These are phyloP conservation scores for Colletotrichum sp. DNA, from an alignment of 2,329 filamentous ascomycete genomes.

Conservation along the genomic window DNA sequence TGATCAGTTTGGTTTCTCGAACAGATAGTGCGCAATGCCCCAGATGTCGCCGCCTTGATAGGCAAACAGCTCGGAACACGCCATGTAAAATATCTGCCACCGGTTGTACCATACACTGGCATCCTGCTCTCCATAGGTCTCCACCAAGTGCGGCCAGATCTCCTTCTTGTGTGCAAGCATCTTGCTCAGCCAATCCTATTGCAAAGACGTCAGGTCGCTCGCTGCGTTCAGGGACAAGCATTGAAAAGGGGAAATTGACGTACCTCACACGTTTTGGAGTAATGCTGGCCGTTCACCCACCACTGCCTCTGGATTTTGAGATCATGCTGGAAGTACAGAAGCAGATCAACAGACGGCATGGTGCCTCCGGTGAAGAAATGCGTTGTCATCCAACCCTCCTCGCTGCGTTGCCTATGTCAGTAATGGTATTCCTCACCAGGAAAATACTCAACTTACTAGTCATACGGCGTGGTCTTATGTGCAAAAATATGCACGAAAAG, in stretches of 20 bases:
- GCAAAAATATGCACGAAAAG: constrained; percentile 74
- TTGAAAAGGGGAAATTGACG: constrained; percentile 20
- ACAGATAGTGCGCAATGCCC: constrained; percentile 72
- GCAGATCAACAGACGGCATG: constrained; percentile 71
- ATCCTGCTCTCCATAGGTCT: constrained; percentile 68
- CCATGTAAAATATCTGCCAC: constrained; percentile 77
- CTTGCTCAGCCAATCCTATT: constrained; percentile 64
- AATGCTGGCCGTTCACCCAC: constrained; percentile 74
- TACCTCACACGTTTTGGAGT: constrained; percentile 73
- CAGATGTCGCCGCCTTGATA: constrained; percentile 70
- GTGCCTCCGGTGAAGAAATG: constrained; percentile 78
- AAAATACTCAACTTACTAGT: constrained; percentile 45
- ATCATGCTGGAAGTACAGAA: constrained; percentile 71
- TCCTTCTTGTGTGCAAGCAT: constrained; percentile 63
- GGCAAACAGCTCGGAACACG: constrained; percentile 72
- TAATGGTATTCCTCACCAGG: background rate
- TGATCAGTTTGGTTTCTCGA: constrained; percentile 56
- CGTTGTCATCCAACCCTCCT: constrained; percentile 76
- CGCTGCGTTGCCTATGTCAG: constrained; percentile 29
- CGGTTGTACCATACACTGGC: constrained; percentile 69
- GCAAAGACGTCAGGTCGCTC: background rate
- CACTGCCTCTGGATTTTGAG: constrained; percentile 66
- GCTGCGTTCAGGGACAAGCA: background rate
- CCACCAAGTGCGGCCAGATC: constrained; percentile 68
- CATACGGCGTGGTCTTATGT: constrained; percentile 69